Percentiles rank a stretch among this genome's conserved stretches.
Evolutionary conservation across 2,329 filamentous ascomycete species (phyloP).

Genomic region (Fusarium sp.): DNA sequence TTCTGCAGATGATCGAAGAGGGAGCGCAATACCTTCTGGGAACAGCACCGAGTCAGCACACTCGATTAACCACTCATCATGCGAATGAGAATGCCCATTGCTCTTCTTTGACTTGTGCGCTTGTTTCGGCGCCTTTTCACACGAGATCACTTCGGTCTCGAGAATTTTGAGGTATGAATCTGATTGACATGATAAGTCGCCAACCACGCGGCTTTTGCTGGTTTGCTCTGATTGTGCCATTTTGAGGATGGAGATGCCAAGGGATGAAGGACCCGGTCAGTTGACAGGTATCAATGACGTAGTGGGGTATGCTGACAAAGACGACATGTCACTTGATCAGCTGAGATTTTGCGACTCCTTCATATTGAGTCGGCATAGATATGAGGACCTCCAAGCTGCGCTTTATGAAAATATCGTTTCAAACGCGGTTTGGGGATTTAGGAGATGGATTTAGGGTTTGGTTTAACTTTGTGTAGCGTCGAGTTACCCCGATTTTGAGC

Average conservation of each 20-base stretch:
- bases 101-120: slow-evolving; percentile 34
- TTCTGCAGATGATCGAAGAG: rapidly evolving
- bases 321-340: slow-evolving; percentile 1
- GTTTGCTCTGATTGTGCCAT: slow-evolving; percentile 6
- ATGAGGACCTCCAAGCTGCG: rapidly evolving
- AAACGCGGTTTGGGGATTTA: rapidly evolving
- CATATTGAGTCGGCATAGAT: rapidly evolving
- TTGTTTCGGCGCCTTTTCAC: slow-evolving; percentile 33
- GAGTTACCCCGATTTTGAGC: background rate
- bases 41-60: slow-evolving; percentile 45
- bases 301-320: slow-evolving; percentile 27
- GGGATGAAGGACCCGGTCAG: background rate
- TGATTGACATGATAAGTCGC: slow-evolving; percentile 41
- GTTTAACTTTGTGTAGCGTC: background rate
- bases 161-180: slow-evolving; percentile 40
- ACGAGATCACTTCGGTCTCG: slow-evolving; percentile 41
- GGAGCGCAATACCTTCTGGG: slow-evolving; percentile 35
- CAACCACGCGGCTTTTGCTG: slow-evolving; percentile 27
- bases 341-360: background rate
- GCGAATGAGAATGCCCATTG: slow-evolving; percentile 25
- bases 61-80: slow-evolving; percentile 43
- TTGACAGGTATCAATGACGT: slow-evolving; percentile 6
- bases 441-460: background rate
- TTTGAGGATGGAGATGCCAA: background rate
- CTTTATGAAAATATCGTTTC: rapidly evolving